Evolutionary conservation across 345 rosid genomes (phyloP), one percentile per base, ranked within the genome.

Genomic region (Aegle marmelos): DNA sequence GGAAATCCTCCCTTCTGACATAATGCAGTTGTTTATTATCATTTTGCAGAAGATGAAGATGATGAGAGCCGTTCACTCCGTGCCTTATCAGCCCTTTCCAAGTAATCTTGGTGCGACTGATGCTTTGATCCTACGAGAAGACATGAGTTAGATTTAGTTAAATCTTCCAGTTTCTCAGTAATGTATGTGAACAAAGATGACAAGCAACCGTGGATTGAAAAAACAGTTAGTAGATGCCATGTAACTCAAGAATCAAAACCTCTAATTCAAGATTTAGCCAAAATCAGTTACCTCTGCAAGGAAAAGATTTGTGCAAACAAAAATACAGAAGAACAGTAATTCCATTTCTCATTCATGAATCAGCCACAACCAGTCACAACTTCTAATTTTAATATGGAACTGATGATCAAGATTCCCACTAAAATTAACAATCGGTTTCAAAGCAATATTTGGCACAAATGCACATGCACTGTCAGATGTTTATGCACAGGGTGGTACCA

Each of bases 41-140:
- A 86, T 82, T 91, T 89, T 9, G 82, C 66, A 67, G 90, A 76
- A 37, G 85, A 74, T 39, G 89, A 76, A 21, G 76, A 37, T 65
- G 93, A 85, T 27, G 98, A 96, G 70, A 96, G 97, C 58, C 97
- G 92, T 24, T 86, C 90, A 72, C 78, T 89, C 48, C 97, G 85
- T 67, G 98, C 98, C 84, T 88, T 89, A 83, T 96, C 99, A 2
- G 98, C 98, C 71, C 81, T 94, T 68, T 96, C 99, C 97, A 96
- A 9, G 88, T 96, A 96, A 83, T 96, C 99, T 91, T 96, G 99
- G 78, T 94, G 97, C 1, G 98, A 94, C 54, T 77, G 89, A 73
- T 96, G 99, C 92, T 90, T 91, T 39, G 98, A 25, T 56, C 97
- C 98, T 96, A 72, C 70, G 77, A 68, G 31, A 48, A 57, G 69